Conservation (phyloP, 768 basidiomycete genomes). For the Saitozyma podzolica region DNA sequence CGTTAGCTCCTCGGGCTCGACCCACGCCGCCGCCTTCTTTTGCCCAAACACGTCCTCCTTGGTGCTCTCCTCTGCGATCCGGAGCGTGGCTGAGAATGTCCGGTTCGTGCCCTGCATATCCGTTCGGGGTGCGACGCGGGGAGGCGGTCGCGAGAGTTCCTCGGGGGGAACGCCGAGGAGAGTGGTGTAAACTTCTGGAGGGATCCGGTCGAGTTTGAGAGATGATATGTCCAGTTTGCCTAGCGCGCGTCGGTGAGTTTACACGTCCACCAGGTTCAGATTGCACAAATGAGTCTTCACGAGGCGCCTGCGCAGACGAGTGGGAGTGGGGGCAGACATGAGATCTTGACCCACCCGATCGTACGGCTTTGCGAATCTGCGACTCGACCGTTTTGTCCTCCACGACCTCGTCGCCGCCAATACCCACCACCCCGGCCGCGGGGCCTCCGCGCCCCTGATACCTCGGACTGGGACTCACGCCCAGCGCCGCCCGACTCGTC, state of each 20-base stretch:
- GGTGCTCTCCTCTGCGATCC: constrained; percentile 7
- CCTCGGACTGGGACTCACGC: not conserved
- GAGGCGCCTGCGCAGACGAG: too few species aligned
- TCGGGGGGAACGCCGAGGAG: constrained; percentile 29
- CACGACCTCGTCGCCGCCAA: constrained; percentile 12
- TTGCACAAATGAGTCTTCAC: not conserved
- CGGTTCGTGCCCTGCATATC: constrained; percentile 1
- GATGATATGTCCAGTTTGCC: constrained; percentile 41
- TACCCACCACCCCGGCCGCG: not conserved
- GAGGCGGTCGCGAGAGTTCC: constrained; percentile 30
- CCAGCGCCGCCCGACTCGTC: constrained; percentile 2
- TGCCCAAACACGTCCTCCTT: constrained; percentile 30
- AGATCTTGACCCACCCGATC: constrained; percentile 27
- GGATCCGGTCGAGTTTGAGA: constrained; percentile 23
- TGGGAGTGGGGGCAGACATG: too few species aligned
- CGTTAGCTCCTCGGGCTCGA: constrained; percentile 44
- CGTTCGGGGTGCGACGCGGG: constrained; percentile 6
- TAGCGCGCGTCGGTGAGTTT: constrained; percentile 8
- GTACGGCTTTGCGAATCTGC: constrained; percentile 32
- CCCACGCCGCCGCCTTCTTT: constrained; percentile 26
- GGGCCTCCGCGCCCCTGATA: not conserved
- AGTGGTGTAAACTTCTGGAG: constrained; percentile 32
- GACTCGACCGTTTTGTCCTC: constrained; percentile 29
- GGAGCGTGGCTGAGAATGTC: constrained; percentile 10
- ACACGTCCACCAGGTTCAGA: not conserved